Base-by-base conservation (phyloP, 805 yeast species). In the Kazachstania viticola region DNA sequence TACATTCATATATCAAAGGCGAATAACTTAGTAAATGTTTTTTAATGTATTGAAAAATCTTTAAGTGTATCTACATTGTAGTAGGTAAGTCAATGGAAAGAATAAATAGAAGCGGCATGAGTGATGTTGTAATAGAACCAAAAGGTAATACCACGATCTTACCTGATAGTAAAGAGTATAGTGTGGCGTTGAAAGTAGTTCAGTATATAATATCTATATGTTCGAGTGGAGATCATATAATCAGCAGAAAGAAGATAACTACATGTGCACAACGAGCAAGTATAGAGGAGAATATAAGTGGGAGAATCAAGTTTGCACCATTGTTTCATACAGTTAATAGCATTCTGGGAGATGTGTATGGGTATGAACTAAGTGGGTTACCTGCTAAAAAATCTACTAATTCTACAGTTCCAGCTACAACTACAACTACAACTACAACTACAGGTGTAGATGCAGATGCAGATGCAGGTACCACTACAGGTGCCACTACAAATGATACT, bases 271-370 rank as follows among this genome's bases (percentile, higher is more conserved):
- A 41, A n/a, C 54, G 49, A 3, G 28, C 36, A 4, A 18, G 39
- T 4, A 33, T 35, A 4, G 40, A 41, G 24, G 53, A 51, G 31
- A 47, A 47, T 26, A n/a, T 17, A 5, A 22, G 32, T 6, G 34
- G 32, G 12, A 28, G 29, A 4, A 29, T 42, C 3, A 27, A 35
- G 9, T 48, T 54, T 30, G 33, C 29, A 2, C 9, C 5, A 3
- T 19, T 49, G n/a, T 42, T 36, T 13, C 29, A 16, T 9, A 36
- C 37, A 12, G 32, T 47, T 13, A 48, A 51, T 29, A 13, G 17
- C 5, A 41, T 50, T 5, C 28, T 54, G n/a, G 27, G n/a, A 5
- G 48, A 45, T 33, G 40, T 49, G 9, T 51, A 41, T 34, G 57
- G 58, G 7, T 51, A 45, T 31, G 36, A 41, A 15, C 22, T 54